Evolutionary conservation across 345 rosid species (phyloP).

Genomic region (Chamaenerion angustifolium): DNA sequence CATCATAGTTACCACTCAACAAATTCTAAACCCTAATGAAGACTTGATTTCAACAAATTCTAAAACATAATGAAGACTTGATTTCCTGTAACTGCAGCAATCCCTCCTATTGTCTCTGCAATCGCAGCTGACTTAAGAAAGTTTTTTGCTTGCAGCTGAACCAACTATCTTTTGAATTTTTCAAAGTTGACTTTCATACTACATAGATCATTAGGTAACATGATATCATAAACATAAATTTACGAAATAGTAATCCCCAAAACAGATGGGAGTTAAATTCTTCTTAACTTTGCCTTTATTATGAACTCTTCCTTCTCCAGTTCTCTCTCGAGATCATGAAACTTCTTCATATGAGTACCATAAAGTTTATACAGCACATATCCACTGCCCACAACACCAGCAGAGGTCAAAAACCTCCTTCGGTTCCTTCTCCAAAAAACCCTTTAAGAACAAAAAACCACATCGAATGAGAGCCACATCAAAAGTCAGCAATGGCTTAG

Average conservation of each 20-base stretch:
- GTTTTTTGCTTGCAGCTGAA: too few species aligned
- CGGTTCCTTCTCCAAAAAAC: constrained; percentile 78
- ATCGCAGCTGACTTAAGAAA: too few species aligned
- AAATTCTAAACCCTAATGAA: too few species aligned
- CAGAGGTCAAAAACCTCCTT: constrained; percentile 57
- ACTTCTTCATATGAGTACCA: constrained; percentile 47
- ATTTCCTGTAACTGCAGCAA: too few species aligned
- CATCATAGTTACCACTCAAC: too few species aligned
- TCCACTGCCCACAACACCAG: constrained; percentile 80
- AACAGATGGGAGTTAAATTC: background rate
- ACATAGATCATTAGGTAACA: background rate
- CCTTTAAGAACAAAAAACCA: constrained; percentile 20
- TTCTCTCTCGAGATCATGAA: constrained; percentile 56
- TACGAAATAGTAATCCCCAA: background rate
- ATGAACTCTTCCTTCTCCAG: constrained; percentile 55
- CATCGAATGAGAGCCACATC: background rate
- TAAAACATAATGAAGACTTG: too few species aligned
- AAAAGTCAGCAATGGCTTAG: too few species aligned
- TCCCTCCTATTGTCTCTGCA: too few species aligned
- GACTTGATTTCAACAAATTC: too few species aligned
- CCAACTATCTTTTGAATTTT: constrained; percentile 79
- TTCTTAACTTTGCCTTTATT: constrained; percentile 81
- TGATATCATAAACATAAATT: background rate
- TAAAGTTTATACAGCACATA: constrained; percentile 61
- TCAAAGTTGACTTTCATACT: constrained; percentile 88